phyloP scores from a whole-genome alignment of 1,284 basidiomycete genomes.

The Amylostereum chailletii region DNA sequence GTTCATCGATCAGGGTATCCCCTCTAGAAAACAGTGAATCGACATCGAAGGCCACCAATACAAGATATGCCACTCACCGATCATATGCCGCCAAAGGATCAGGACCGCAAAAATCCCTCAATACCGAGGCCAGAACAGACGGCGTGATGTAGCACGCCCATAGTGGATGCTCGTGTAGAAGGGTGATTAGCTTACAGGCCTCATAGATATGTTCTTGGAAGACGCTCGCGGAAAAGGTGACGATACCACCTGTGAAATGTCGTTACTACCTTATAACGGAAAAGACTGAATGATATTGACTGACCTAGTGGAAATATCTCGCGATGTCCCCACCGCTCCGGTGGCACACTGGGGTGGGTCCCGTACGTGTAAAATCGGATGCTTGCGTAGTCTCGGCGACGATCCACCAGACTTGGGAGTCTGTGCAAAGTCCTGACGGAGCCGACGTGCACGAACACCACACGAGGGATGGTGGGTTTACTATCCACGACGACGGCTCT shows the following conservation, averaged over 20 bases:
- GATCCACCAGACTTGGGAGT: slow-evolving; percentile 37
- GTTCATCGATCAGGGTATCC: background rate
- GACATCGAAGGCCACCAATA: no score
- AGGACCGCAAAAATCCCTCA: slow-evolving; percentile 10
- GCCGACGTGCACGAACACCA: slow-evolving; percentile 59
- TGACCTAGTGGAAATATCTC: slow-evolving; percentile 60
- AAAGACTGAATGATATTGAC: slow-evolving; percentile 11
- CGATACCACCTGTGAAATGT: slow-evolving; percentile 46
- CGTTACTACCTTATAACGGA: background rate
- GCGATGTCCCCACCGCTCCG: slow-evolving; percentile 44
- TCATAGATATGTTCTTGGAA: slow-evolving; percentile 40
- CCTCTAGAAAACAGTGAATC: no score
- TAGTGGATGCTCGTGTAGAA: slow-evolving; percentile 47
- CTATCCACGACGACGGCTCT: slow-evolving; percentile 27
- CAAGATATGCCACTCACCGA: slow-evolving; percentile 4
- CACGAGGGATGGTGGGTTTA: slow-evolving; percentile 29
- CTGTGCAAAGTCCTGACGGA: slow-evolving; percentile 38
- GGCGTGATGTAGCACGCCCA: slow-evolving; percentile 61
- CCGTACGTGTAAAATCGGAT: slow-evolving; percentile 61
- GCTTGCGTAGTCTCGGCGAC: slow-evolving; percentile 31
- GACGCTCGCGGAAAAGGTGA: slow-evolving; percentile 56
- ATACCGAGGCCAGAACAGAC: slow-evolving; percentile 42
- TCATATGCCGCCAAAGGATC: slow-evolving; percentile 12
- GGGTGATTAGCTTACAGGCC: slow-evolving; percentile 34
- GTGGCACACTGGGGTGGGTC: slow-evolving; percentile 39